Conservation (phyloP, 164 flowering plant genomes). For the Annona cherimola region DNA sequence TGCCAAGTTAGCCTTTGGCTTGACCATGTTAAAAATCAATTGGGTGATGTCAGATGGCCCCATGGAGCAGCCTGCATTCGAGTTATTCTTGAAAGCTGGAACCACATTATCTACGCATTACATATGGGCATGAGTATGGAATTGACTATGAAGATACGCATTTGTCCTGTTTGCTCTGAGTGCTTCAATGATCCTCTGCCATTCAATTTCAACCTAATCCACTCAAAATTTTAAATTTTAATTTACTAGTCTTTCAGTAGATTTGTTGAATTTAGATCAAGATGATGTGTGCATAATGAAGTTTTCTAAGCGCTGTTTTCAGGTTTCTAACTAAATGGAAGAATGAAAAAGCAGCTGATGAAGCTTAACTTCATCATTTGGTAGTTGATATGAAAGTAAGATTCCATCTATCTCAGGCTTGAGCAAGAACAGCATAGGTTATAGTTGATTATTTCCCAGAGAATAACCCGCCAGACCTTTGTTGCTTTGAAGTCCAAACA, state of each 20-base stretch:
- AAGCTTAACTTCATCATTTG: no score
- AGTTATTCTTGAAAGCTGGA: neutral
- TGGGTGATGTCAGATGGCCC: neutral
- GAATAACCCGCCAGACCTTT: neutral
- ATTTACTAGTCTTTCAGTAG: neutral
- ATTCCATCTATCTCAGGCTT: neutral
- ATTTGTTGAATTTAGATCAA: neutral
- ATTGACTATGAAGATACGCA: neutral
- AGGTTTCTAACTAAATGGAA: neutral
- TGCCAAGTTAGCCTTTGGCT: neutral
- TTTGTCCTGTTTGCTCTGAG: neutral
- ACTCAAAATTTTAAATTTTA: no score
- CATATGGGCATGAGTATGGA: neutral
- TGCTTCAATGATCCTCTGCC: neutral
- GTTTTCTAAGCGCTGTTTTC: neutral
- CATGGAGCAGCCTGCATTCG: neutral
- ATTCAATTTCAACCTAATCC: no score
- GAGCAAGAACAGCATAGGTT: neutral
- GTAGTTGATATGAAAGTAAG: no score
- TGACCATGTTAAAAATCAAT: neutral
- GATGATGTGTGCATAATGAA: neutral
- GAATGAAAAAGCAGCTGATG: neutral
- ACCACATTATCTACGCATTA: neutral
- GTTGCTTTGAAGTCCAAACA: neutral
- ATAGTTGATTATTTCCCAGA: neutral